Base-by-base conservation (phyloP, 2,329 filamentous ascomycete species). In the Penicillium sclerotiorum region DNA sequence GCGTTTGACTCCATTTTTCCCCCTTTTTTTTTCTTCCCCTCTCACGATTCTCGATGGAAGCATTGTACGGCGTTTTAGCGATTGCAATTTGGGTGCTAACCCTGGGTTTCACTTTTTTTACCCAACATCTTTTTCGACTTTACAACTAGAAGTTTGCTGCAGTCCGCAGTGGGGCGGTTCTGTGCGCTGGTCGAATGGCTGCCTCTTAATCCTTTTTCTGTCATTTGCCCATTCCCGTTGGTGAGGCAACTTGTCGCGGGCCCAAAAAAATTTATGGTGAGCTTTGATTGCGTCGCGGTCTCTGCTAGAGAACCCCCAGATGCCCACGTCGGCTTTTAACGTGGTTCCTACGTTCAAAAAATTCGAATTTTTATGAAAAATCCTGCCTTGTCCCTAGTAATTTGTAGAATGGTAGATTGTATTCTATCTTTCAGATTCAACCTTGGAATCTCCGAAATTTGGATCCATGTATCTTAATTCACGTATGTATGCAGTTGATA, bases 51-150 rank as follows among this genome's bases (percentile, higher is more conserved):
- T 57, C 68, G 52, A 70, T 69, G 67, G 64, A 67, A 69, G 71
- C 71, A 73, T 74, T 71, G 58, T 68, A 67, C 53, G 72, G 72
- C 69, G 72, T 74, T 74, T 49, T 28, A 8, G n/a, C n/a, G n/a
- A n/a, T 72, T 74, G 72, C 72, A 72, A 73, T 63, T 66, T 56
- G 63, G 60, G 49, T n/a, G n/a, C 53, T 53, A 65, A 61, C 49
- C 53, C 55, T 56, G 55, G 59, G 38, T 59, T 59, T 53, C 13
- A 13, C 17, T 33, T 43, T 43, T 21, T 30, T 13, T 49, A 52
- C 45, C 41, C n/a, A n/a, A n/a, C n/a, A n/a, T n/a, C n/a, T n/a
- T 43, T 56, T 55, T 59, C 59, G 42, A 52, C 51, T 58, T 63
- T 65, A 68, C 61, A 67, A 58, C 40, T 68, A 72, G 38, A 41